Conservation (phyloP, 208 protist species). For the Trypanosoma theileri region DNA sequence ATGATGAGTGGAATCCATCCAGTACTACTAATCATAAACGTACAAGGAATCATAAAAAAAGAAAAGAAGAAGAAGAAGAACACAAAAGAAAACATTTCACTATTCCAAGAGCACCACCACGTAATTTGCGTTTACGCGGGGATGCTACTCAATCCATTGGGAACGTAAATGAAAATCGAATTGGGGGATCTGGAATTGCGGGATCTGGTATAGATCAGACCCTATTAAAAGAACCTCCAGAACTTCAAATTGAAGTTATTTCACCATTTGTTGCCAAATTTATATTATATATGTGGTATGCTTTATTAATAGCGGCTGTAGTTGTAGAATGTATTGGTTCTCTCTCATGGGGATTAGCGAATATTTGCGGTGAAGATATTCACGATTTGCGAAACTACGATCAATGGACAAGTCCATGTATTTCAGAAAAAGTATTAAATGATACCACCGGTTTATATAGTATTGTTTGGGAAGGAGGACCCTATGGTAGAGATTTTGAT, state of each 20-base stretch:
- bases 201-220: not conserved
- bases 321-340: slow-evolving; percentile 56
- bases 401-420: slow-evolving; percentile 37
- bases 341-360: slow-evolving; percentile 54
- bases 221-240: slow-evolving; percentile 40
- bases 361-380: slow-evolving; percentile 52
- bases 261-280: slow-evolving; percentile 37
- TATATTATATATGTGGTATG: slow-evolving; percentile 66
- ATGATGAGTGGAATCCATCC: too few relatives aligned
- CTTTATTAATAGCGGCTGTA: slow-evolving; percentile 45
- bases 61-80: not conserved
- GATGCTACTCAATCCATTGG: not conserved
- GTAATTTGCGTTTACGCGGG: not conserved
- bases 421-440: slow-evolving; percentile 10
- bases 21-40: too few relatives aligned
- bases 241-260: slow-evolving; percentile 80
- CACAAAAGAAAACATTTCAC: not conserved
- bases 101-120: slow-evolving; percentile 28
- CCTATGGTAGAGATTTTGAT: slow-evolving; percentile 20
- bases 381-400: slow-evolving; percentile 31
- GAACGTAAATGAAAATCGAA: not conserved
- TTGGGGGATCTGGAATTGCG: not conserved
- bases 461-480: slow-evolving; percentile 41
- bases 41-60: too few relatives aligned
- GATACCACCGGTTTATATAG: slow-evolving; percentile 19